Conservation (phyloP, 1,284 basidiomycete genomes). For the Ganoderma sinense region DNA sequence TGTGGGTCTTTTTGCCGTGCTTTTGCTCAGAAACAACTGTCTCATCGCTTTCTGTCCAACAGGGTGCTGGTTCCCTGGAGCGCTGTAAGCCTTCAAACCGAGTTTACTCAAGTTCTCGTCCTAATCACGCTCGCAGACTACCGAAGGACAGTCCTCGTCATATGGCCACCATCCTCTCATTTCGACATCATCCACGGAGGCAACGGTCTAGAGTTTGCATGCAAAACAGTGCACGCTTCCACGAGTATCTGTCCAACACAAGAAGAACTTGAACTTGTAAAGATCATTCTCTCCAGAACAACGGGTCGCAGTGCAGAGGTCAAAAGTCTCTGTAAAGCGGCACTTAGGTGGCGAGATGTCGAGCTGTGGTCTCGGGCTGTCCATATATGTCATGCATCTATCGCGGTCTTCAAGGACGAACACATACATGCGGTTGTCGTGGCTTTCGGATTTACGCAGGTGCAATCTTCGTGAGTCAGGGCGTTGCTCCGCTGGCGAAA, state of each 20-base stretch:
- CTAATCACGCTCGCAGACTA: slow-evolving; percentile 45
- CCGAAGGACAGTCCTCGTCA: slow-evolving; percentile 48
- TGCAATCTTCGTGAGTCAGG: not conserved
- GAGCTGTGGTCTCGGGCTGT: slow-evolving; percentile 10
- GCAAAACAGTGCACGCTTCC: slow-evolving; percentile 13
- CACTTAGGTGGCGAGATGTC: slow-evolving; percentile 7
- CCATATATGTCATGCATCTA: not conserved
- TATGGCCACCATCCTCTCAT: slow-evolving; percentile 42
- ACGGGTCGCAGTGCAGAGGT: not conserved
- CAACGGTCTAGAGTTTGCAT: slow-evolving; percentile 17
- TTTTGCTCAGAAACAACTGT: slow-evolving; percentile 18
- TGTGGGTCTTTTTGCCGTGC: slow-evolving; percentile 37
- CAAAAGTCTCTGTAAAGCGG: slow-evolving; percentile 6
- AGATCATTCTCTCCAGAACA: slow-evolving; percentile 15
- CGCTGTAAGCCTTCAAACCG: not conserved
- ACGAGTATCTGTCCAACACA: not conserved
- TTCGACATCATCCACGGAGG: slow-evolving; percentile 33
- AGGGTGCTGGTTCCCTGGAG: not conserved
- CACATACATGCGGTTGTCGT: not conserved
- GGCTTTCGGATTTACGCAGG: not conserved
- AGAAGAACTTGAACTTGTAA: slow-evolving; percentile 19
- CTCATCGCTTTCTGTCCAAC: not conserved
- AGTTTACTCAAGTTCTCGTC: not conserved
- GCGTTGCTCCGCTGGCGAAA: not conserved
- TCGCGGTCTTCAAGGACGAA: not conserved